A percentile compares a stretch with the other conserved stretches of the same genome.
phyloP scores from a whole-genome alignment of 2,329 filamentous ascomycete species.

The Oidium heveae region DNA sequence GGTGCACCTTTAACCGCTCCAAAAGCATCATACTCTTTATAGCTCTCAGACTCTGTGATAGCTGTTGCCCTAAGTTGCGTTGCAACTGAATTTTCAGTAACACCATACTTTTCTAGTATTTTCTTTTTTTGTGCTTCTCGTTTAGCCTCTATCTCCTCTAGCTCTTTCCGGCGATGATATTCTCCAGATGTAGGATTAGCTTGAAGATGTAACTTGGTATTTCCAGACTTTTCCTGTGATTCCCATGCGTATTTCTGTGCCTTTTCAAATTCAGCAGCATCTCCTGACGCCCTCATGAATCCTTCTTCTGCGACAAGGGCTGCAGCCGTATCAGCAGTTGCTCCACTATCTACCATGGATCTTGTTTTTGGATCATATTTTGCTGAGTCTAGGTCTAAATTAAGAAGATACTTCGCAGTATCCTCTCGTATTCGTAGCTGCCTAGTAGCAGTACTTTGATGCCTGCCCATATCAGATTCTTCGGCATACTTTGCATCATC shows the following conservation, averaged over 20 bases:
- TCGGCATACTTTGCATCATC: slow-evolving; percentile 63
- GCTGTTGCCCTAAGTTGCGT: slow-evolving; percentile 38
- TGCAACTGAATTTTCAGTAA: slow-evolving; percentile 30
- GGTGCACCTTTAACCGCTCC: slow-evolving; percentile 75
- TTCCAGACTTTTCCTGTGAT: slow-evolving; percentile 57
- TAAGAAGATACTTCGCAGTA: slow-evolving; percentile 87
- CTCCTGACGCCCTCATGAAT: slow-evolving; percentile 68
- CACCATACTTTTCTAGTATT: slow-evolving; percentile 63
- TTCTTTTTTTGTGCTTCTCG: slow-evolving; percentile 41
- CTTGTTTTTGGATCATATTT: slow-evolving; percentile 96
- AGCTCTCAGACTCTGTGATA: slow-evolving; percentile 59
- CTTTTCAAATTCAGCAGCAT: slow-evolving; percentile 76
- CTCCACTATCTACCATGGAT: slow-evolving; percentile 67
- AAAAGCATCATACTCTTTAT: slow-evolving; percentile 82
- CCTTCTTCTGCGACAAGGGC: slow-evolving; percentile 78
- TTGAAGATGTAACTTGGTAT: slow-evolving; percentile 68
- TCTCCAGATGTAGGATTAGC: slow-evolving; percentile 91
- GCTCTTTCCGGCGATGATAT: slow-evolving; percentile 55
- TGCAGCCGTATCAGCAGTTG: slow-evolving; percentile 54
- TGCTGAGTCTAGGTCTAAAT: slow-evolving; percentile 83
- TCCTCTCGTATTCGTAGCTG: slow-evolving; percentile 86
- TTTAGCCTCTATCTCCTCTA: slow-evolving; percentile 44
- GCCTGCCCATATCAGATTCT: slow-evolving; percentile 86
- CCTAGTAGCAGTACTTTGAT: slow-evolving; percentile 72
- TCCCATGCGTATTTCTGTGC: slow-evolving; percentile 91